Percentiles rank a stretch among this genome's conserved stretches.
phyloP scores from a whole-genome alignment of 768 basidiomycete genomes.

The Phanerochaete sordida region DNA sequence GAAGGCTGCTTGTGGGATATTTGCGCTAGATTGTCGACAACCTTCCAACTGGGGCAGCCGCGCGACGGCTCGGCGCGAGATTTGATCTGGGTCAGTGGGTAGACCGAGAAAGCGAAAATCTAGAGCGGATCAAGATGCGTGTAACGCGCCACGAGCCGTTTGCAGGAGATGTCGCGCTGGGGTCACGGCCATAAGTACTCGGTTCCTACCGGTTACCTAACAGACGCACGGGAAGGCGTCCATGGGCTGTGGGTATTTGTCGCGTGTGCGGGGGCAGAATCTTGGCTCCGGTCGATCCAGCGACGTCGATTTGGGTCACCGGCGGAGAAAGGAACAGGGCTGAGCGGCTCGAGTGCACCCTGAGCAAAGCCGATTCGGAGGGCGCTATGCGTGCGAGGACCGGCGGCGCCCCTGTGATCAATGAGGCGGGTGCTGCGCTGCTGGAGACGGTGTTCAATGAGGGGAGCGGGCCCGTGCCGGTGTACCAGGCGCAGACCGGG shows the following conservation, averaged over 20 bases:
- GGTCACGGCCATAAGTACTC: too few species aligned
- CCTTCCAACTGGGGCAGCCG: not conserved
- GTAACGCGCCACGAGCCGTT: not conserved
- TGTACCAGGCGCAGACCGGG: not conserved
- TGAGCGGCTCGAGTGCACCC: not conserved
- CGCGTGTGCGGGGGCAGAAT: not conserved
- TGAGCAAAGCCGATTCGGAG: not conserved
- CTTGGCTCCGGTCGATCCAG: not conserved
- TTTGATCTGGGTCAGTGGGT: not conserved
- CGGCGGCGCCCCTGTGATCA: not conserved
- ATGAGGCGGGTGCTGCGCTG: not conserved
- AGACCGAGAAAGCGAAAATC: not conserved
- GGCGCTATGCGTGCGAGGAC: not conserved
- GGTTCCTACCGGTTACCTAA: not conserved
- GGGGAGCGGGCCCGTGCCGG: not conserved
- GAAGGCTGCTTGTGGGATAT: not conserved
- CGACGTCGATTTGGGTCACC: not conserved
- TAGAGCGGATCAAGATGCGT: not conserved
- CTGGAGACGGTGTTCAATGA: not conserved
- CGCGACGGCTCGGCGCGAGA: not conserved
- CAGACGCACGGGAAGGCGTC: too few species aligned
- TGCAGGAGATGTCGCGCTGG: too few species aligned
- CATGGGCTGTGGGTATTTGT: not conserved
- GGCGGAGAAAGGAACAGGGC: not conserved
- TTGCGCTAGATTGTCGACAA: not conserved